Base-by-base conservation (phyloP, 2,329 filamentous ascomycete species). In the Diaporthe citri region DNA sequence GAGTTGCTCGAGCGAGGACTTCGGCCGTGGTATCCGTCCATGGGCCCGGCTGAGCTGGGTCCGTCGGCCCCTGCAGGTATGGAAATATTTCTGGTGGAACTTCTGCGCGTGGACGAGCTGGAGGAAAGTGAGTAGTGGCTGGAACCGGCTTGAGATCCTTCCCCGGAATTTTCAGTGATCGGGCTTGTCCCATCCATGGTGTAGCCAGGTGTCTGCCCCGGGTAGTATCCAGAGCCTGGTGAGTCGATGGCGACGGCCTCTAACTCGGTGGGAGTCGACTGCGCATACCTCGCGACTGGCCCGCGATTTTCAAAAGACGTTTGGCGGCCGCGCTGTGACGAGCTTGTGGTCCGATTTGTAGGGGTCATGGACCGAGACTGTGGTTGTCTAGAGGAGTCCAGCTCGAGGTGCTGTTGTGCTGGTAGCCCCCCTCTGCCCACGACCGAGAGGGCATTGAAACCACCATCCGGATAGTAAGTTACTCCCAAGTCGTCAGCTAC, bases 331-430 rank as follows among this genome's bases (percentile, higher is more conserved):
- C 88, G 85, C 17, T 83, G 83, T 77, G 87, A 88, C 72, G 84
- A 80, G 56, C 82, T 81, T 66, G 83, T 81, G 73, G 85, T 86
- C 70, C 87, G 80, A 75, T 85, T 84, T 10, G 88, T 86, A 15
- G 88, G 86, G 57, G 87, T 90, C 78, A 89, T 80, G 73, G 88
- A 88, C 73, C 86, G 85, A 59, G 88, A 86, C 67, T 84, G 87
- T 70, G 85, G 85, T 76, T 77, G 80, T 78, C 79, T 78, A 75
- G 78, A 66, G 46, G 78, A 76, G 34, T 74, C 73, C 43, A n/a
- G 36, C 36, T 59, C 76, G 72, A 8, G 76, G 46, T 15, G 76
- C 70, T 31, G 75, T 60, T 25, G 60, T 75, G 31, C 77, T 76
- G 60, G 72, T 25, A 28, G 51, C 60, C 15, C 55, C 25, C 75